Base-by-base conservation (phyloP, 2,329 filamentous ascomycete species). In the Penicillium sumatraense region DNA sequence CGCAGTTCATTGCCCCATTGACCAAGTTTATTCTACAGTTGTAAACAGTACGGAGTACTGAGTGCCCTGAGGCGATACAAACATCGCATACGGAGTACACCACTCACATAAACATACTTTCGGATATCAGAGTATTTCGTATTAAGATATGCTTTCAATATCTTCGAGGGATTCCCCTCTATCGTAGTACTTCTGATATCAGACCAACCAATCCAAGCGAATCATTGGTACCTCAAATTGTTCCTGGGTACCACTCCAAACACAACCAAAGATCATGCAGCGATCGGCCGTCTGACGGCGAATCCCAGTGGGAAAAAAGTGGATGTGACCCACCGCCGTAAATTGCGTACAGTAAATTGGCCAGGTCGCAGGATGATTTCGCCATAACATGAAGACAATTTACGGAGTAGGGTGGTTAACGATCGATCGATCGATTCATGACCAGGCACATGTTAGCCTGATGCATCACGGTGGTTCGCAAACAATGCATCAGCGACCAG, bases 291-390 rank as follows among this genome's bases (percentile, higher is more conserved):
- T 46, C 27, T 55, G 53, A 49, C 53, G 48, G 48, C 46, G 48
- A 51, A 55, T 54, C 46, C 38, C 5, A 27, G 41, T 14, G 41
- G 24, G 20, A 24, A n/a, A 18, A 38, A 38, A 45, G 38, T 35
- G 51, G 51, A 27, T 24, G 14, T 20, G 35, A 29, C 35, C 51
- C 51, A 53, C 51, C 31, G 16, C n/a, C 13, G 42, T 46, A 46
- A 46, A 46, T 31, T 46, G 42, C 16, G 51, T n/a, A n/a, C n/a
- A n/a, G n/a, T 31, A 50, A 54, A 54, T 54, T 54, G 27, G 40
- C 40, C 29, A 44, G 40, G 29, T 35, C 29, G 50, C 42, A 33
- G 27, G 10, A 27, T 13, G 9, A 27, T 44, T 51, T n/a, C 31
- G n/a, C 41, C 27, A 35, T n/a, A 26, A 10, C 3, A 52, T 46